phyloP scores from a whole-genome alignment of 1,139 yeast genomes.

The Kodamaea derodonti region DNA sequence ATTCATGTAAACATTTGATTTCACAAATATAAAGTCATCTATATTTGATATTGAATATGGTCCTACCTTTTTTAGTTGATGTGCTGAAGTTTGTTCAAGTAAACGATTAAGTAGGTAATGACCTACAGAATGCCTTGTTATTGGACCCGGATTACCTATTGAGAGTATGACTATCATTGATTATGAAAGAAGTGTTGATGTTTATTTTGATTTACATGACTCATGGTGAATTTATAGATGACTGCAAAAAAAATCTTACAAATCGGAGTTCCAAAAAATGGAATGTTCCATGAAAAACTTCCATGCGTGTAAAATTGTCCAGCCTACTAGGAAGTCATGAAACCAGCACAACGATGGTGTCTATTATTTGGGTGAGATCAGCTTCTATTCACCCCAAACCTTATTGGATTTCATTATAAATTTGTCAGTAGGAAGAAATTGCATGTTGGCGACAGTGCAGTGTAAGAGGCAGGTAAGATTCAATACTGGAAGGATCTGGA shows the following conservation, averaged over 20 bases:
- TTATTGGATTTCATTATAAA: too few relatives aligned
- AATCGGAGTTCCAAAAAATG: too few relatives aligned
- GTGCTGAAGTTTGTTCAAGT: conserved; percentile 23
- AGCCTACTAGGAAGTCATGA: too few relatives aligned
- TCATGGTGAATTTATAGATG: background rate
- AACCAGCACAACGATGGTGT: too few relatives aligned
- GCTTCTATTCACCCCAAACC: too few relatives aligned
- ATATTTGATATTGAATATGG: conserved; percentile 22
- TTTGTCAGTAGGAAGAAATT: too few relatives aligned
- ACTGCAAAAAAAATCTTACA: conserved; percentile 2
- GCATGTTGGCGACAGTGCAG: too few relatives aligned
- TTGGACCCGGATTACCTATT: conserved; percentile 43
- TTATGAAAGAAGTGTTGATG: background rate
- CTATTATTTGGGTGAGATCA: too few relatives aligned
- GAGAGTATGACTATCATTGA: conserved; percentile 28
- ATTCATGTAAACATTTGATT: conserved; percentile 41
- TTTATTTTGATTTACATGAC: background rate
- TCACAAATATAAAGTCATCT: conserved; percentile 23
- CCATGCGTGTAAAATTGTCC: too few relatives aligned
- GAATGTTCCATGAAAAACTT: too few relatives aligned
- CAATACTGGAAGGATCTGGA: too few relatives aligned
- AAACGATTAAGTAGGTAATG: conserved; percentile 31
- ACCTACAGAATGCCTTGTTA: conserved; percentile 39
- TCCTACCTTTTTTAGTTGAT: conserved; percentile 18
- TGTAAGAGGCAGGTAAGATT: too few relatives aligned